phyloP scores from a whole-genome alignment of 2,329 filamentous ascomycete species.

The Scedosporium aurantiacum region DNA sequence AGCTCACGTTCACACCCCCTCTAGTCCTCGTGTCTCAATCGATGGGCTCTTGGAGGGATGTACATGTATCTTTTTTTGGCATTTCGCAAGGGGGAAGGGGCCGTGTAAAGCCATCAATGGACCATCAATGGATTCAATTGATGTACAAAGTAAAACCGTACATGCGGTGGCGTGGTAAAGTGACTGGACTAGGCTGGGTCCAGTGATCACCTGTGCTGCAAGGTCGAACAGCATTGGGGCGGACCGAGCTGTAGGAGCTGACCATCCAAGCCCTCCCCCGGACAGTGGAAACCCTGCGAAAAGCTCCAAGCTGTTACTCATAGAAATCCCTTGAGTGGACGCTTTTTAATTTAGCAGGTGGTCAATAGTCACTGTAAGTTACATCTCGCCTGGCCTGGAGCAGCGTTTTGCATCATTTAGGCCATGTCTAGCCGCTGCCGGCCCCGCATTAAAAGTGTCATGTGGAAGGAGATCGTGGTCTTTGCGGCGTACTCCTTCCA shows the following conservation, averaged over 20 bases:
- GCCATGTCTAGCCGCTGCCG: neutral
- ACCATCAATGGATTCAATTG: neutral
- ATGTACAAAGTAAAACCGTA: neutral
- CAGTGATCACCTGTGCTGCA: slow-evolving; percentile 1
- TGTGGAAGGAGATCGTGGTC: neutral
- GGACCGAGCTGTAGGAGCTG: slow-evolving; percentile 1
- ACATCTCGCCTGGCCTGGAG: neutral
- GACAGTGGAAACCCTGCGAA: neutral
- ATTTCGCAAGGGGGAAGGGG: neutral
- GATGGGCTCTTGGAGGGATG: too few species aligned
- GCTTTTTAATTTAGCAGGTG: neutral
- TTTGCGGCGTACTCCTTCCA: neutral
- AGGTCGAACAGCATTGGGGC: neutral
- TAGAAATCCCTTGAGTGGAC: neutral
- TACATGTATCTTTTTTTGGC: too few species aligned
- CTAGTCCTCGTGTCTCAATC: too few species aligned
- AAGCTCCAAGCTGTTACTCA: neutral
- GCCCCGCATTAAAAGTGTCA: neutral
- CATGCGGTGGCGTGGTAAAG: neutral
- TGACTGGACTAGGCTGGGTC: neutral
- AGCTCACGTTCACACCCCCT: too few species aligned
- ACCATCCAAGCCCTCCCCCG: neutral
- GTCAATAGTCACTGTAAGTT: neutral
- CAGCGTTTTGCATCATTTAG: slow-evolving; percentile 1
- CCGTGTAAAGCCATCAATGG: neutral